Evolutionary conservation across 1,139 yeast species (phyloP).

Genomic region (Lodderomyces jiufengensis): DNA sequence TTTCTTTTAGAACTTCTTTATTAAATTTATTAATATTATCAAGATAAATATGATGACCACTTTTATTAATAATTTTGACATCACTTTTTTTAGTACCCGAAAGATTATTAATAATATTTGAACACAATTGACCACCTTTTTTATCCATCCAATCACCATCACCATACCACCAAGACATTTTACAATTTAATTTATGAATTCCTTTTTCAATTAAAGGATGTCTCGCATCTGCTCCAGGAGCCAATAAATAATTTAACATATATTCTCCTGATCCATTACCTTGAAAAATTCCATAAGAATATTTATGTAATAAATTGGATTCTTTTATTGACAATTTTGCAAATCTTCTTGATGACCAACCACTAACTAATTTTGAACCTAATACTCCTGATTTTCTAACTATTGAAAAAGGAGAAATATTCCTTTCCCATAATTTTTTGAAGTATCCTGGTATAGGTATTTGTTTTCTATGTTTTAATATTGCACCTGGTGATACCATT

Average conservation of each 20-base stretch:
- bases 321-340: constrained; percentile 44
- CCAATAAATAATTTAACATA: constrained; percentile 61
- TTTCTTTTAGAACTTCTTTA: constrained; percentile 36
- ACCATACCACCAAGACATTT: constrained; percentile 69
- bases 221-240: constrained; percentile 76
- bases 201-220: constrained; percentile 53
- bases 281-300: constrained; percentile 68
- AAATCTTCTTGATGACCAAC: constrained; percentile 72
- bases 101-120: constrained; percentile 32
- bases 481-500: constrained; percentile 66
- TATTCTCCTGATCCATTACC: constrained; percentile 76
- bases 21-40: constrained; percentile 57
- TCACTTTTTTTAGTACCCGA: constrained; percentile 28
- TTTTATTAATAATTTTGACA: constrained; percentile 44
- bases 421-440: constrained; percentile 61
- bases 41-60: constrained; percentile 72
- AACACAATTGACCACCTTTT: constrained; percentile 49
- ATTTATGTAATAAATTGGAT: constrained; percentile 50
- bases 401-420: constrained; percentile 65
- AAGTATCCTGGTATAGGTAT: constrained; percentile 61
- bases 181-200: constrained; percentile 46
- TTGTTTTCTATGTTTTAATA: constrained; percentile 41
- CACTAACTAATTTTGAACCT: constrained; percentile 70
- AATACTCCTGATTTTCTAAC: constrained; percentile 62
- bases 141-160: constrained; percentile 76